Evolutionary conservation across 331 rosid genomes (phyloP).

Genomic region (Spiraea crenata): DNA sequence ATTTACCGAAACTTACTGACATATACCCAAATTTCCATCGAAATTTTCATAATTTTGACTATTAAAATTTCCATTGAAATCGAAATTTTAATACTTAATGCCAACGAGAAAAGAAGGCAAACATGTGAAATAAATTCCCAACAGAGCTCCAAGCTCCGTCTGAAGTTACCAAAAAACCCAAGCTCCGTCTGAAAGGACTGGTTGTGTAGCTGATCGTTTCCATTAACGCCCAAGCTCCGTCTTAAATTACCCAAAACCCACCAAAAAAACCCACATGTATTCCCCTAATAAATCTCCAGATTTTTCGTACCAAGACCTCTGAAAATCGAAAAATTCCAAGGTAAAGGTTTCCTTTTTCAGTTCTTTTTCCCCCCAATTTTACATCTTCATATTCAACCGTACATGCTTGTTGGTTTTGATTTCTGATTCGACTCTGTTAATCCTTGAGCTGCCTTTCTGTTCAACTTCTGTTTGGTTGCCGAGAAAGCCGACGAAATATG

Average conservation of each 20-base stretch:
- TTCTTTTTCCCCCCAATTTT: neutral
- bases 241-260: neutral
- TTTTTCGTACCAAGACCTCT: constrained; percentile 1
- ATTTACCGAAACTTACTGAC: no score
- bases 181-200: neutral
- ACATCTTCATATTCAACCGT: neutral
- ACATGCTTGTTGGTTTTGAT: no score
- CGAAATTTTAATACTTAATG: no score
- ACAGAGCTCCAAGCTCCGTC: no score
- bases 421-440: constrained; percentile 10
- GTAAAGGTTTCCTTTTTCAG: neutral
- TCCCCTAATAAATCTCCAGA: constrained; percentile 4
- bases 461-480: constrained; percentile 16
- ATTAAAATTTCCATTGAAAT: no score
- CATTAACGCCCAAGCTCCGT: constrained; percentile 3
- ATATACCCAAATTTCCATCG: no score
- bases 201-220: no score
- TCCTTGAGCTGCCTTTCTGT: constrained; percentile 2
- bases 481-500: neutral
- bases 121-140: no score
- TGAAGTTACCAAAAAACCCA: no score
- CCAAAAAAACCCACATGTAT: neutral
- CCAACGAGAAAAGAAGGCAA: no score
- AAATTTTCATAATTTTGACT: no score
- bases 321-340: constrained; percentile 9